These are phyloP conservation scores for Geranium rotundifolium DNA, from an alignment of 345 rosid genomes.

Conservation along the genomic window DNA sequence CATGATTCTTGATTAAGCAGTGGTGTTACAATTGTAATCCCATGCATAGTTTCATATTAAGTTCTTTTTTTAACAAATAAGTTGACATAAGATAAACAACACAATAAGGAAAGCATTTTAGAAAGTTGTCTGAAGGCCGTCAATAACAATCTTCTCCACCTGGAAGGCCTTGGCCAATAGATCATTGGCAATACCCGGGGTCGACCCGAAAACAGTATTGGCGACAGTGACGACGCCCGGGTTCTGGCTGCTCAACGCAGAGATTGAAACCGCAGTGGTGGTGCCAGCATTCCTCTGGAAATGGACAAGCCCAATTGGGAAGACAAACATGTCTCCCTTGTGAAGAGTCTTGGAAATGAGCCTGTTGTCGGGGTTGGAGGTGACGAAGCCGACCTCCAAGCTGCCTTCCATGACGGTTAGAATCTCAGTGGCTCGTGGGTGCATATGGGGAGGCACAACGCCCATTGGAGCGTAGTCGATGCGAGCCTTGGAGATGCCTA, in stretches of 20 bases:
- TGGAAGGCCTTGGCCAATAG: slow-evolving; percentile 20
- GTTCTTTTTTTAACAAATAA: no score
- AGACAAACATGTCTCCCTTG: slow-evolving; percentile 18
- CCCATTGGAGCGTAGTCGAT: slow-evolving; percentile 14
- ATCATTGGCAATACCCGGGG: slow-evolving; percentile 9
- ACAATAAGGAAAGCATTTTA: no score
- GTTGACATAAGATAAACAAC: no score
- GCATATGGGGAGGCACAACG: slow-evolving; percentile 9
- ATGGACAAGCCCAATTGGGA: slow-evolving; percentile 16
- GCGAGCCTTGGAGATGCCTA: slow-evolving; percentile 15
- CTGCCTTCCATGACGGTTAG: slow-evolving; percentile 17
- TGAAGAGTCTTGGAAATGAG: slow-evolving; percentile 14
- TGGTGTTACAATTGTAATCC: no score
- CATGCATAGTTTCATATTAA: no score
- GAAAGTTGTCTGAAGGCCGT: slow-evolving; percentile 4
- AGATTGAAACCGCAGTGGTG: slow-evolving; percentile 5
- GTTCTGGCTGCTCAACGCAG: slow-evolving; percentile 17
- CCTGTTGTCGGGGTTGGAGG: no score
- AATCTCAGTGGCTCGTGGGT: slow-evolving; percentile 15
- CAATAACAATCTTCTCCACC: slow-evolving; percentile 11
- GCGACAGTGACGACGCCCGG: slow-evolving; percentile 13
- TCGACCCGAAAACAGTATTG: slow-evolving; percentile 17
- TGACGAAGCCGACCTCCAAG: slow-evolving; percentile 15
- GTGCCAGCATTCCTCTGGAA: slow-evolving; percentile 15
- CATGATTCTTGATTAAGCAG: no score